phyloP scores from a whole-genome alignment of 2,329 filamentous ascomycete species.

The Ramularia endophylla region DNA sequence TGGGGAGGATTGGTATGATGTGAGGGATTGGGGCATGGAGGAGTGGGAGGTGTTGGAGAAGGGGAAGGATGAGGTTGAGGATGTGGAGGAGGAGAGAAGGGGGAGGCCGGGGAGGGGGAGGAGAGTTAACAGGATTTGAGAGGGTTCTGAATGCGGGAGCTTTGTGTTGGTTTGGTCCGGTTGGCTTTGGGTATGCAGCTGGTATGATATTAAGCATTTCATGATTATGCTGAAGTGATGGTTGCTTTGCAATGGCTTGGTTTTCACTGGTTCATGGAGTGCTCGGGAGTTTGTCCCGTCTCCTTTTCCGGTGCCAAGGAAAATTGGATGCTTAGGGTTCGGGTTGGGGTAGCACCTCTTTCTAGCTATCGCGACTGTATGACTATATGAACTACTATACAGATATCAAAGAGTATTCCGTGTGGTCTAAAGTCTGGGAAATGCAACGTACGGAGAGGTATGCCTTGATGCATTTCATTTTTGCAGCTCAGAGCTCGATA shows the following conservation, averaged over 20 bases:
- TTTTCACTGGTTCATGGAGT: not conserved
- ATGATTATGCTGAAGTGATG: not conserved
- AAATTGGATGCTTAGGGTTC: too few relatives aligned
- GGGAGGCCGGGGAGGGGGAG: slow-evolving; percentile 17
- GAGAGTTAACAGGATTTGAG: slow-evolving; percentile 24
- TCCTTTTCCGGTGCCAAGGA: too few relatives aligned
- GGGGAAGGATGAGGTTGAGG: slow-evolving; percentile 73
- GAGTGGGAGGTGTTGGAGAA: slow-evolving; percentile 54
- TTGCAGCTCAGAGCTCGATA: too few relatives aligned
- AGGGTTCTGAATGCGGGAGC: not conserved
- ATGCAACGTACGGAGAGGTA: too few relatives aligned
- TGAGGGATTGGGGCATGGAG: slow-evolving; percentile 65
- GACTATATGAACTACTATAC: too few relatives aligned
- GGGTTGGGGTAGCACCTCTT: too few relatives aligned
- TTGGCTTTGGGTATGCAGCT: not conserved
- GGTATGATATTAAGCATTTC: not conserved
- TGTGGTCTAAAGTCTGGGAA: too few relatives aligned
- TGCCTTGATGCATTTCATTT: too few relatives aligned
- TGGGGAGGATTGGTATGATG: slow-evolving; percentile 85
- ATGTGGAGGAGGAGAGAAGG: slow-evolving; percentile 37
- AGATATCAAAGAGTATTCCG: too few relatives aligned
- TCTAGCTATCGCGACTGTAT: too few relatives aligned
- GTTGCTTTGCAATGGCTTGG: not conserved
- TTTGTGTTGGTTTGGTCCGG: not conserved
- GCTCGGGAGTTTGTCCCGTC: too few relatives aligned